These are phyloP conservation scores for Ottelia alismoides DNA, from an alignment of 106 monocot genomes.

Conservation along the genomic window DNA sequence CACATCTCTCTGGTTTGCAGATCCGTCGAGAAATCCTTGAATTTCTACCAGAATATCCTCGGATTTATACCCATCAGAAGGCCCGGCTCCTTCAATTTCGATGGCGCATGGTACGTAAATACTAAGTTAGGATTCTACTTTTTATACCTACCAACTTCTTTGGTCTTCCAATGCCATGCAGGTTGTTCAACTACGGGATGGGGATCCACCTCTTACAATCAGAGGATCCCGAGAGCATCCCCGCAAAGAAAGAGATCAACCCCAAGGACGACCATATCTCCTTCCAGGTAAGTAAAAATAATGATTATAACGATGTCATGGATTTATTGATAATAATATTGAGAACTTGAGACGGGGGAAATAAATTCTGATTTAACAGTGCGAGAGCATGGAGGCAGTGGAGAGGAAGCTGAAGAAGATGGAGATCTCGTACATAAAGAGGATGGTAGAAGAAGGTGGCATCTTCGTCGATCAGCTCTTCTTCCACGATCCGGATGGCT, in stretches of 20 bases:
- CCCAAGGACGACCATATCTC: constrained; percentile 34
- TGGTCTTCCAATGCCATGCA: background rate
- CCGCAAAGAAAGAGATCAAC: constrained; percentile 12
- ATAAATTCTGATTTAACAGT: too few relatives aligned
- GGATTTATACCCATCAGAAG: constrained; percentile 70
- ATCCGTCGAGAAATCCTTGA: constrained; percentile 42
- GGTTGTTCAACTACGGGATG: constrained; percentile 21
- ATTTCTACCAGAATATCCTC: constrained; percentile 78
- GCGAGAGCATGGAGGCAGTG: constrained; percentile 46
- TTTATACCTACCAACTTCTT: too few relatives aligned
- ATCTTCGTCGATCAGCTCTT: constrained; percentile 73
- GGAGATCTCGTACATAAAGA: constrained; percentile 38
- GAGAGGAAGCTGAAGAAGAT: constrained; percentile 48
- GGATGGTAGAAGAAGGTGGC: constrained; percentile 61
- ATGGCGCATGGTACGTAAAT: constrained; percentile 64
- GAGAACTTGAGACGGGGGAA: too few relatives aligned
- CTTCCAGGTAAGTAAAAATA: constrained; percentile 10
- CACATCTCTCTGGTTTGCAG: constrained; percentile 78
- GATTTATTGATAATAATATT: too few relatives aligned
- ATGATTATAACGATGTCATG: background rate
- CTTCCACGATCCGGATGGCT: constrained; percentile 93
- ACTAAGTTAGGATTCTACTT: background rate
- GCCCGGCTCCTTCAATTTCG: constrained; percentile 76
- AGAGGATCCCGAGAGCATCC: background rate
- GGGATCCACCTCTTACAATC: constrained; percentile 20